A percentile compares a stretch with the other conserved stretches of the same genome.
Conservation (phyloP, 2,329 filamentous ascomycete genomes). For the Penicillium sp. region DNA sequence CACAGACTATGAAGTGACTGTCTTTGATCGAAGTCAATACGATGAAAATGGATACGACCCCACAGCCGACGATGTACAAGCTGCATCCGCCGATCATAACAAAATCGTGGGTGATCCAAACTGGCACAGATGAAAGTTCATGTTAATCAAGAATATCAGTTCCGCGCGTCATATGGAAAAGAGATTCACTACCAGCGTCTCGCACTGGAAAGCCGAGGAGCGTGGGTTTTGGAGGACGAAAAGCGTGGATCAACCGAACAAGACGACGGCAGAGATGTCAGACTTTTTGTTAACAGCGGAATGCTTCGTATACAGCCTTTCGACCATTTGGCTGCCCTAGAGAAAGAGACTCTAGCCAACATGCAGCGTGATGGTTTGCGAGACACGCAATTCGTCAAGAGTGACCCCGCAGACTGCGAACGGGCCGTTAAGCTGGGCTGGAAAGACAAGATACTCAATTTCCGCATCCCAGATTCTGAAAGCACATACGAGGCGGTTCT, state of each 20-base stretch:
- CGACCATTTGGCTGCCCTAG: constrained; percentile 8
- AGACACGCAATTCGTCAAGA: constrained; percentile 17
- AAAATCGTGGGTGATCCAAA: constrained; percentile 13
- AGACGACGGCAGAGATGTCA: constrained; percentile 9
- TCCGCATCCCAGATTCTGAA: constrained; percentile 9
- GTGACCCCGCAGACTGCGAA: constrained; percentile 12
- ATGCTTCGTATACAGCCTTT: constrained; percentile 20
- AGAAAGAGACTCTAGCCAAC: constrained; percentile 18
- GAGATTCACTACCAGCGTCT: constrained; percentile 20
- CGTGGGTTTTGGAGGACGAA: constrained; percentile 15
- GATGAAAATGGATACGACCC: constrained; percentile 15
- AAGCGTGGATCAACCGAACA: constrained; percentile 5
- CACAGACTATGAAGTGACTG: constrained; percentile 12
- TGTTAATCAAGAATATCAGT: neutral
- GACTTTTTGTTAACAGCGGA: constrained; percentile 16
- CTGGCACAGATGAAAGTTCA: neutral
- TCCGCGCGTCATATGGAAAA: constrained; percentile 18
- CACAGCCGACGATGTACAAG: constrained; percentile 13
- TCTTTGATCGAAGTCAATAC: constrained; percentile 15
- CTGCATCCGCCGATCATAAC: constrained; percentile 20
- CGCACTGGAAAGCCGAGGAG: constrained; percentile 14
- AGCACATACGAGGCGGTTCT: constrained; percentile 14
- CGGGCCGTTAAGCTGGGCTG: constrained; percentile 13
- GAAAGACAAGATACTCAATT: constrained; percentile 17
- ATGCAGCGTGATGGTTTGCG: constrained; percentile 18